Conservation (phyloP, 305 asterid genomes). For the Striga hermonthica region DNA sequence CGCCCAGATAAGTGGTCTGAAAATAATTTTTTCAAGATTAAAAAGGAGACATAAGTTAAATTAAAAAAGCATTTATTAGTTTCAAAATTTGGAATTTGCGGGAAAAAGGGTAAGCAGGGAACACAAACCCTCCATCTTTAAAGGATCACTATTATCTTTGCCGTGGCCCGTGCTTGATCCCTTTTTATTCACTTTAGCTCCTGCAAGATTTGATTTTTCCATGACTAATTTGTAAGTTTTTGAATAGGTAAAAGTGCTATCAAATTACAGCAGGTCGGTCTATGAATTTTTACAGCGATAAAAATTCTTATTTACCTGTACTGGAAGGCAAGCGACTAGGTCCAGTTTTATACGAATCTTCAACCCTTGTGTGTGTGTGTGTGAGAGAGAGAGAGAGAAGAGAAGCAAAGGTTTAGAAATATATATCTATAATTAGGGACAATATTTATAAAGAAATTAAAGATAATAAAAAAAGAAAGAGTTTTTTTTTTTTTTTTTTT, state of each 20-base stretch:
- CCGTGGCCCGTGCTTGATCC: conserved; percentile 47
- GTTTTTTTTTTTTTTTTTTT: too few relatives aligned
- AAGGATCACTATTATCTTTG: conserved; percentile 59
- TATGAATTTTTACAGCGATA: not conserved
- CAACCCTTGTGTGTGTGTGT: conserved; percentile 51
- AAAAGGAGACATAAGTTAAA: too few relatives aligned
- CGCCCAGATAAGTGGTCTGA: conserved; percentile 49
- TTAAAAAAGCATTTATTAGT: too few relatives aligned
- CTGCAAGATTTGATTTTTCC: conserved; percentile 38
- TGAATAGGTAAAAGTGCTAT: not conserved
- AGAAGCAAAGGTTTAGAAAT: conserved; percentile 26
- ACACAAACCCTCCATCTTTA: conserved; percentile 55
- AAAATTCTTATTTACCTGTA: conserved; percentile 43
- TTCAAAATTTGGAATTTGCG: not conserved
- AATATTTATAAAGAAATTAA: conserved; percentile 13
- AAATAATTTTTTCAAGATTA: not conserved
- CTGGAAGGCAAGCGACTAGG: conserved; percentile 55
- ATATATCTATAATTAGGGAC: conserved; percentile 27
- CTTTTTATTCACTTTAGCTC: conserved; percentile 52
- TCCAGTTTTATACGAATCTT: conserved; percentile 61
- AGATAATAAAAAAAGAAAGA: not conserved
- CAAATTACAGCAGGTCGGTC: not conserved
- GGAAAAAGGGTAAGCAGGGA: conserved; percentile 1
- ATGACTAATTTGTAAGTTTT: conserved; percentile 2
- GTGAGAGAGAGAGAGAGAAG: conserved; percentile 34